Base-by-base conservation (phyloP, 202 grass and related monocot species). In the Brachypodium distachyon region DNA sequence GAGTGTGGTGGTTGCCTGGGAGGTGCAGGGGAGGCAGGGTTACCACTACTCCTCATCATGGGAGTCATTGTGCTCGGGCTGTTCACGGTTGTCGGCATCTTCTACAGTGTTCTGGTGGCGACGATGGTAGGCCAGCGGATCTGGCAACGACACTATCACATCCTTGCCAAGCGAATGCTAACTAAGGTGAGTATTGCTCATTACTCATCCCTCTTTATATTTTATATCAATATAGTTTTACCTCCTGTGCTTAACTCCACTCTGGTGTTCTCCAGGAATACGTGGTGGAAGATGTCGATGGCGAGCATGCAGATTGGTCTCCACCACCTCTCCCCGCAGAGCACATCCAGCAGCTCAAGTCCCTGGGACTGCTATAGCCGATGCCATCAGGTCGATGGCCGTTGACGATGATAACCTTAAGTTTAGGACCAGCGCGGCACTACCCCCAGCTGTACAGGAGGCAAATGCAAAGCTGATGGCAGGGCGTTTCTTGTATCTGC, bases 141-240 rank as follows among this genome's bases (percentile, higher is more conserved):
- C 69, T 98, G 95, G 95, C 95, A 94, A 77, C 83, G 95, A 1
- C 95, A 98, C 48, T 98, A 98, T 64, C 95, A 98, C 73, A 98
- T 98, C 80, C 95, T 98, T 32, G 91, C 89, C 19, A 97, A 97
- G 72, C 72, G 95, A 73, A 97, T 97, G 95, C 84, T 97, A 82
- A 97, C 95, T 18, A 90, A 93, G 85, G 94, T 72, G 51, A 87
- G 72, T 58, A 29, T 62, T 7, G 7, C 3, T n/a, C 2, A 19
- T 17, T 13, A 25, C 12, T 50, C 25, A 6, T 61, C 27, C 23
- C 7, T 1, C 14, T n/a, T 60, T 18, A 50, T 46, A 18, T 9
- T 47, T 62, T 21, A 33, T 21, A 33, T 43, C 19, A 53, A 9
- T 6, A 5, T 48, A 4, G 25, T 52, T 16, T 41, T 39, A 18